Evolutionary conservation across 2,329 filamentous ascomycete genomes (phyloP).

Genomic region (Talaromyces albobiverticillius): DNA sequence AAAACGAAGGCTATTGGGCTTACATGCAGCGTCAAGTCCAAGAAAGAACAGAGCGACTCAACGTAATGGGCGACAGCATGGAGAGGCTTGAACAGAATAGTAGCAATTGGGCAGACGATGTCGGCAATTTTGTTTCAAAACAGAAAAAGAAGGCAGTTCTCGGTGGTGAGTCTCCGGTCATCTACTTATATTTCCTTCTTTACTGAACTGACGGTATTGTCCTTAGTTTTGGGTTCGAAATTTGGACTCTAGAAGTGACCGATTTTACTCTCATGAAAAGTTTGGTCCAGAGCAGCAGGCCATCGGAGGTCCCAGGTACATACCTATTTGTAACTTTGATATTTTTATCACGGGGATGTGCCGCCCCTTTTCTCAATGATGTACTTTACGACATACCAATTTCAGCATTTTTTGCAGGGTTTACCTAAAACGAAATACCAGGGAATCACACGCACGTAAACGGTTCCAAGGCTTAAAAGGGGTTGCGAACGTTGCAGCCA

Average conservation of each 20-base stretch:
- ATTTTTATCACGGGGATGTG: neutral
- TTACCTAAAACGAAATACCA: neutral
- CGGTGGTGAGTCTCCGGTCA: constrained; percentile 49
- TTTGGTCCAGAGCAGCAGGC: too few species aligned
- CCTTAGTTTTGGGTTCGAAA: constrained; percentile 16
- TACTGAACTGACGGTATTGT: neutral
- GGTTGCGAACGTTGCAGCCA: too few species aligned
- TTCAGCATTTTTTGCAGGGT: neutral
- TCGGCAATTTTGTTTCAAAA: constrained; percentile 78
- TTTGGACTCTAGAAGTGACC: constrained; percentile 14
- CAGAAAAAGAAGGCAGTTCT: constrained; percentile 85
- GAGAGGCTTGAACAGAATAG: constrained; percentile 77
- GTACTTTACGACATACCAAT: neutral
- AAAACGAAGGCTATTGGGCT: constrained; percentile 67
- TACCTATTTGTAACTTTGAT: neutral
- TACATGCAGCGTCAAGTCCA: constrained; percentile 86
- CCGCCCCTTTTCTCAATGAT: neutral
- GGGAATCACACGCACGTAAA: neutral
- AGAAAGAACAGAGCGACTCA: constrained; percentile 84
- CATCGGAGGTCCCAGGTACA: too few species aligned
- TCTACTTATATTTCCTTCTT: neutral
- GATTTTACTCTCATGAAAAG: neutral
- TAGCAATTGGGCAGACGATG: constrained; percentile 80
- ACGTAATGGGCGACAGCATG: constrained; percentile 79
- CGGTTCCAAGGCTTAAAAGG: too few species aligned